These are phyloP conservation scores for Melaleuca quinquenervia DNA, from an alignment of 345 rosid genomes.

Conservation along the genomic window DNA sequence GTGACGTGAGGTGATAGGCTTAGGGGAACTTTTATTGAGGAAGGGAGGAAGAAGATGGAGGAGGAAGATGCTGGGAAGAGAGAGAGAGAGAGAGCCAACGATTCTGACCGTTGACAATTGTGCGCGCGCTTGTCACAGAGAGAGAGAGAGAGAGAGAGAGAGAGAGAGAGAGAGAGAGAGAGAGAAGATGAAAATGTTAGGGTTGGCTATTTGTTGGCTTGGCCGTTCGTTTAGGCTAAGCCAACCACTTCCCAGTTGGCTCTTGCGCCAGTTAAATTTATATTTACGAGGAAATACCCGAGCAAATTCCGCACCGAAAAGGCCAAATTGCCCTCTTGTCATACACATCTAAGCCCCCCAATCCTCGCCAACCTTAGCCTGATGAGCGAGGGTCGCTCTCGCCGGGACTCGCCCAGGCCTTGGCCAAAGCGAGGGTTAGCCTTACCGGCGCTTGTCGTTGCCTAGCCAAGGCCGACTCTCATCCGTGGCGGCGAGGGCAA, in stretches of 20 bases:
- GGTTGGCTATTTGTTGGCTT: neutral
- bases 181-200: neutral
- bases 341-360: neutral
- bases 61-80: neutral
- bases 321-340: neutral
- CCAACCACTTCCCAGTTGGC: neutral
- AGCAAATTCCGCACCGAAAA: neutral
- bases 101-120: constrained; percentile 64
- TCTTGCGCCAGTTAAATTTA: neutral
- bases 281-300: neutral
- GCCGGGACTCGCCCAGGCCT: no score
- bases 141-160: neutral
- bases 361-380: neutral
- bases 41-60: neutral
- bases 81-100: constrained; percentile 24
- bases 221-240: neutral
- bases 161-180: neutral
- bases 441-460: no score
- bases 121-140: neutral
- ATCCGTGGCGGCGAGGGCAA: no score
- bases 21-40: neutral
- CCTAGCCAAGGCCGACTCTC: no score
- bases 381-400: no score
- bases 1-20: neutral
- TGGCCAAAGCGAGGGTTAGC: no score